These are phyloP conservation scores for Rhizoctonia solani DNA, from an alignment of 1,284 basidiomycete species.

Conservation along the genomic window DNA sequence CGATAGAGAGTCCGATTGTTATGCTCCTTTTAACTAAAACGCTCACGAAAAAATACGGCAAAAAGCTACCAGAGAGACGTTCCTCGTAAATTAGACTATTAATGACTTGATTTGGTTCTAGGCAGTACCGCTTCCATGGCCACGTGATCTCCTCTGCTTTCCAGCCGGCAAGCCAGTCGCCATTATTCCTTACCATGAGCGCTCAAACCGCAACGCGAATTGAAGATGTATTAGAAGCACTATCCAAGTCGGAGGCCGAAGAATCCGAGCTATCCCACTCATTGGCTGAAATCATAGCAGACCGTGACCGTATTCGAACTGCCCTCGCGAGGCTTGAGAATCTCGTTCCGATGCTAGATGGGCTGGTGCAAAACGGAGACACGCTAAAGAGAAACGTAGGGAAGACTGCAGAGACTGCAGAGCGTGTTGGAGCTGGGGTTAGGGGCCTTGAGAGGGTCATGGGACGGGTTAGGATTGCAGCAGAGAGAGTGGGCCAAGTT, in stretches of 20 bases:
- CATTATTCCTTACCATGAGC: constrained; percentile 11
- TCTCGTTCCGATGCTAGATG: constrained; percentile 67
- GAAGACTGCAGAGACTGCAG: constrained; percentile 78
- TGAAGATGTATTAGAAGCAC: constrained; percentile 30
- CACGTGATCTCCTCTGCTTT: constrained; percentile 26
- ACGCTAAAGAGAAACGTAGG: constrained; percentile 62
- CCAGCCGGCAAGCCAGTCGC: no score
- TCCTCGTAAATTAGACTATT: no score
- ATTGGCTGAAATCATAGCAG: constrained; percentile 14
- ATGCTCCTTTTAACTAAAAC: no score
- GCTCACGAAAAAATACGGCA: no score
- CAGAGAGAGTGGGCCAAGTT: constrained; percentile 82
- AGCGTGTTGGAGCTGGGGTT: constrained; percentile 88
- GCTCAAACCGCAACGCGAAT: constrained; percentile 19
- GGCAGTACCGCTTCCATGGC: neutral
- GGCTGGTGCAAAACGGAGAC: constrained; percentile 64
- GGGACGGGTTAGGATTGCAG: constrained; percentile 80
- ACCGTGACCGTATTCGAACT: constrained; percentile 60
- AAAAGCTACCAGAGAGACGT: no score
- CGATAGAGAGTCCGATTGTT: no score
- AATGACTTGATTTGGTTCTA: neutral
- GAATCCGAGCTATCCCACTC: constrained; percentile 28
- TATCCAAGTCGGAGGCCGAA: constrained; percentile 19
- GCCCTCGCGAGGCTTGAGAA: constrained; percentile 67
- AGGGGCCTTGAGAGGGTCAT: constrained; percentile 89